Percentiles rank a stretch among this genome's conserved stretches.
Conservation (phyloP, 1,284 basidiomycete genomes). For the Lentinula novae-zelandiae region DNA sequence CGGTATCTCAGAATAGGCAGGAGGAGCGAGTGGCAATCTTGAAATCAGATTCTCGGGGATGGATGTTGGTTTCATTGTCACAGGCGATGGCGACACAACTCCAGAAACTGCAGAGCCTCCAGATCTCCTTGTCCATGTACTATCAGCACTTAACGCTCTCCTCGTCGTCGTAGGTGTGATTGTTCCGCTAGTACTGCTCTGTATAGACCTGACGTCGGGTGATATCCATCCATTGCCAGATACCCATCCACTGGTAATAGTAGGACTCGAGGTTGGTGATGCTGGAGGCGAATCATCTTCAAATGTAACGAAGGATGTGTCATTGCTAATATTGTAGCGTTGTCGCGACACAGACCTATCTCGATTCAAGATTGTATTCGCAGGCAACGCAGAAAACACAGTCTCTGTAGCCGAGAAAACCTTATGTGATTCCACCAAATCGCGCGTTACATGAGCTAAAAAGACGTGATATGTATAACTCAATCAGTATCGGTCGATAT, state of each 20-base stretch:
- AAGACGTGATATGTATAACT: too few species aligned
- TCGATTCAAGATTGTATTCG: not conserved
- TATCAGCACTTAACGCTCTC: conserved; percentile 2
- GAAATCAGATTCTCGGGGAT: not conserved
- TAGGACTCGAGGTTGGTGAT: not conserved
- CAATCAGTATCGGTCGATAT: too few species aligned
- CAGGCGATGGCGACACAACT: not conserved
- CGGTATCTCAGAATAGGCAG: not conserved
- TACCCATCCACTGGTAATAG: not conserved
- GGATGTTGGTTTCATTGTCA: not conserved
- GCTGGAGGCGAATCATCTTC: not conserved
- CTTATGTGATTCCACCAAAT: conserved; percentile 78
- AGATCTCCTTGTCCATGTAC: not conserved
- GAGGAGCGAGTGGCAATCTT: not conserved
- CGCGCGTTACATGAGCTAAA: conserved; percentile 46
- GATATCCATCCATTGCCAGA: not conserved
- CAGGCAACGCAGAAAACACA: conserved; percentile 42
- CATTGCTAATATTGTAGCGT: not conserved
- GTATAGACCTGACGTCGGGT: conserved; percentile 1
- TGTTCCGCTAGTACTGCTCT: not conserved
- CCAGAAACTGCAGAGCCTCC: not conserved
- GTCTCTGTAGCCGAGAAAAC: conserved; percentile 73
- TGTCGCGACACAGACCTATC: not conserved
- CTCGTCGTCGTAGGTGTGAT: not conserved
- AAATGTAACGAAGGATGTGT: not conserved